Conservation (phyloP, 2,329 filamentous ascomycete genomes). For the Juglanconis juglandina region DNA sequence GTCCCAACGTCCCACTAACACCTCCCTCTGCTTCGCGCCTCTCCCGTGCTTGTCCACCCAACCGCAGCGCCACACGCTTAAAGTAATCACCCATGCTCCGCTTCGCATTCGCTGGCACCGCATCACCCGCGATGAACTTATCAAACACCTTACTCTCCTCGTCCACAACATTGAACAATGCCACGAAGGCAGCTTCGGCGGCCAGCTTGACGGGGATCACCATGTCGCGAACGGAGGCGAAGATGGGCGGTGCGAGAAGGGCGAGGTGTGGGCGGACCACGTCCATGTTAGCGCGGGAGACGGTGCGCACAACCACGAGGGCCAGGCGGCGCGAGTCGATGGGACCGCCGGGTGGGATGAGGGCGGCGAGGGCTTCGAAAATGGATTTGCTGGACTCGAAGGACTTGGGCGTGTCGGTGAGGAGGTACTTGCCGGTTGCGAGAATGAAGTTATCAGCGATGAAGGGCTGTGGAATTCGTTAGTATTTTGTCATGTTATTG, state of each 20-base stretch:
- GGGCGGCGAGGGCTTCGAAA: slow-evolving; percentile 71
- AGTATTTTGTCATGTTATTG: neutral
- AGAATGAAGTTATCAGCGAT: slow-evolving; percentile 86
- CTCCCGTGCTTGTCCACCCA: slow-evolving; percentile 85
- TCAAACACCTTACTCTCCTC: slow-evolving; percentile 85
- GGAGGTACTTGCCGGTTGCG: slow-evolving; percentile 85
- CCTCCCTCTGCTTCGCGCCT: slow-evolving; percentile 89
- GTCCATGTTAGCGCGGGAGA: slow-evolving; percentile 75
- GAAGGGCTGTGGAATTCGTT: slow-evolving; percentile 54
- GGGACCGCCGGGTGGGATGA: slow-evolving; percentile 74
- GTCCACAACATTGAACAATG: slow-evolving; percentile 85
- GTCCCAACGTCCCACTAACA: slow-evolving; percentile 69
- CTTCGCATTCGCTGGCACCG: slow-evolving; percentile 69
- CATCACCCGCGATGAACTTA: slow-evolving; percentile 74
- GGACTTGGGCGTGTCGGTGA: slow-evolving; percentile 63
- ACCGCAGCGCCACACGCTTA: slow-evolving; percentile 80
- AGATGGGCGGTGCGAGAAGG: slow-evolving; percentile 77
- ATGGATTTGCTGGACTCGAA: slow-evolving; percentile 77
- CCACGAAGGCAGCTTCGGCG: slow-evolving; percentile 89
- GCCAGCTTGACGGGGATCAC: slow-evolving; percentile 95
- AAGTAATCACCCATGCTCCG: slow-evolving; percentile 96
- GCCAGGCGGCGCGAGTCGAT: slow-evolving; percentile 81
- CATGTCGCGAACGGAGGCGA: slow-evolving; percentile 82
- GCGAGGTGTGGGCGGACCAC: slow-evolving; percentile 77
- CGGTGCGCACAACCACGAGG: slow-evolving; percentile 82